Base-by-base conservation (phyloP, 495 filamentous ascomycete genomes). In the Staphylotrichum tortipilum region DNA sequence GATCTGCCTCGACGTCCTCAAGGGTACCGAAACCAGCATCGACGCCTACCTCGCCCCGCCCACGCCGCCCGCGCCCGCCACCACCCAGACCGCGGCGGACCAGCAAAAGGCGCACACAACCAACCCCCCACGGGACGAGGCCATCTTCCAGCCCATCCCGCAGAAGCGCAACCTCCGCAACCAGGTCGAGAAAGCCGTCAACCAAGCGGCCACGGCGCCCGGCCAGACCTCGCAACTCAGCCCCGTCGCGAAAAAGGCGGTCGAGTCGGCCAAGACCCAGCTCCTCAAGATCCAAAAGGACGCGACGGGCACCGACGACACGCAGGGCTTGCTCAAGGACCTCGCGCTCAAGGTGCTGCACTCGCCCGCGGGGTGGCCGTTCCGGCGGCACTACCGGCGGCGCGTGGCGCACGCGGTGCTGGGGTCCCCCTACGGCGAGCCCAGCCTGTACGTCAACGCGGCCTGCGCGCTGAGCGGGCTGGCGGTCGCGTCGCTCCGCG, bases 301-400 rank as follows among this genome's bases (percentile, higher is more conserved):
- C 33, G 60, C 61, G 2, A 50, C 75, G 5, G 68, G 64, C n/a
- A 56, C 70, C 11, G 60, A 67, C 2, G 64, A 70, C 40, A 31
- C 78, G 6, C 65, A 66, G 12, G 60, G 58, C 15, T 40, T 70
- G 17, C 43, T 71, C 43, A 58, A 59, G n/a, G 54, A 55, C 1
- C 7, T 61, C 2, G 50, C 54, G 0, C 31, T 63, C 7, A 65
- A 63, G 47, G 43, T 76, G 12, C 54, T 87, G 15, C 48, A 56
- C n/a, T 71, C 78, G 3, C 74, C 77, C 2, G 34, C 82, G 29
- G 90, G 89, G n/a, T 67, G 66, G 47, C 75, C 80, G 2, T 86
- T 96, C 59, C 78, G 85, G 28, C 80, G 83, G 61, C 78, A 78
- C 6, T 86, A 91, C 63, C 66, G 71, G 17, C 76, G 80, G 18